Evolutionary conservation across 345 rosid species (phyloP).

Genomic region (Populus pruinosa): DNA sequence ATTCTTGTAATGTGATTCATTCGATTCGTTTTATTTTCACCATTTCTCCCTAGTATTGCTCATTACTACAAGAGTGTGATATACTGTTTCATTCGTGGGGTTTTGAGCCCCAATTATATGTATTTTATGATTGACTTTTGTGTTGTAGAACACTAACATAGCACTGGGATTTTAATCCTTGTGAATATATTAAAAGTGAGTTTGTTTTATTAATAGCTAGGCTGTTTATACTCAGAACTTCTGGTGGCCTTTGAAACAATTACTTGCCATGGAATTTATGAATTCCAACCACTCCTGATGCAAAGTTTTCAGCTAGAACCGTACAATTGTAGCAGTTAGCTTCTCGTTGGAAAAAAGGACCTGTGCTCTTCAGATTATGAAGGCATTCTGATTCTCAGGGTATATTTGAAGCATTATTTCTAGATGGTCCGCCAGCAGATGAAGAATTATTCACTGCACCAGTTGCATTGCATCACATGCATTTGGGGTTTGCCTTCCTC

Average conservation of each 20-base stretch:
- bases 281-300: background rate
- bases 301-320: background rate
- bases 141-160: slow-evolving; percentile 10
- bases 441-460: too few relatives aligned
- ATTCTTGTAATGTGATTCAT: background rate
- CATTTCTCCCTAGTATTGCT: background rate
- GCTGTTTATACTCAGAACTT: background rate
- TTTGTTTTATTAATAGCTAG: background rate
- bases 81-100: background rate
- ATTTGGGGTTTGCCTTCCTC: too few relatives aligned
- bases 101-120: slow-evolving; percentile 1
- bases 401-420: too few relatives aligned
- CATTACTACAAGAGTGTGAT: background rate
- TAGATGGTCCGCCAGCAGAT: too few relatives aligned
- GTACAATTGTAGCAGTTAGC: background rate
- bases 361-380: background rate
- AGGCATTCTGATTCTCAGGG: background rate
- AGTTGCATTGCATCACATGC: too few relatives aligned
- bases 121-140: slow-evolving; percentile 12
- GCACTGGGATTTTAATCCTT: slow-evolving; percentile 11
- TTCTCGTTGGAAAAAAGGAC: background rate
- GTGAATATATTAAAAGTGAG: slow-evolving; percentile 13
- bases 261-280: background rate
- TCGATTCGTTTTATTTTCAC: background rate
- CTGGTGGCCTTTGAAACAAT: background rate